These are phyloP conservation scores for Pseudisothecium myosuroides DNA, from an alignment of 225 moss, liverwort and hornwort species.

Conservation along the genomic window DNA sequence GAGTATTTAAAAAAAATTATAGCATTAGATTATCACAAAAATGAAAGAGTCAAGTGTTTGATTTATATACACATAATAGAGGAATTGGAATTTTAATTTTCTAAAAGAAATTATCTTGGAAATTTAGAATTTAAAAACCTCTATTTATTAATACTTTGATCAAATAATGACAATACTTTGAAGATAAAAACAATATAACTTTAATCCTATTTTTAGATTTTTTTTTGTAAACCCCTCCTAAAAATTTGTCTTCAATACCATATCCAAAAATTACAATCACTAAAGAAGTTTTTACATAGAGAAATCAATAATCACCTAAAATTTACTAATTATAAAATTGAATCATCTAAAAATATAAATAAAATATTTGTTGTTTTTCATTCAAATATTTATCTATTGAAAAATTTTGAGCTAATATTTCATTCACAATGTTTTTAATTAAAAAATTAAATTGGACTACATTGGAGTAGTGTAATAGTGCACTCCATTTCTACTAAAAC, in stretches of 20 bases:
- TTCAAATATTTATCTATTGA: background rate
- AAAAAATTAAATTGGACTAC: background rate
- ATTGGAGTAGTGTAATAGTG: background rate
- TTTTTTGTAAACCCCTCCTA: accelerated
- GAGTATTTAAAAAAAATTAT: background rate
- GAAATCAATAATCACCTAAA: background rate
- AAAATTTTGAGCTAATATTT: background rate
- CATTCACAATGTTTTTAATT: background rate
- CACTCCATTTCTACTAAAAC: background rate
- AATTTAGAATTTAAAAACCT: background rate
- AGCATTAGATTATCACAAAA: background rate
- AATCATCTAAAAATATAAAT: background rate
- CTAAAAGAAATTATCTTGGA: background rate
- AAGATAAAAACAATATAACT: background rate
- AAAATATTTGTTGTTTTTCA: background rate
- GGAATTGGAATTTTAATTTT: background rate
- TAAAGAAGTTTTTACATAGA: background rate
- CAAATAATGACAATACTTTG: background rate
- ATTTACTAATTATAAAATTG: background rate
- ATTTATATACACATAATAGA: background rate
- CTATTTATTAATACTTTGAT: background rate
- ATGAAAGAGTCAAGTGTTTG: background rate
- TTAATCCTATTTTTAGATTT: background rate
- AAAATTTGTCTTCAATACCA: background rate
- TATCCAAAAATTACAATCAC: background rate